Evolutionary conservation across 371 early-diverging fungal genomes (phyloP).

Genomic region (Basidiobolus meristosporus): DNA sequence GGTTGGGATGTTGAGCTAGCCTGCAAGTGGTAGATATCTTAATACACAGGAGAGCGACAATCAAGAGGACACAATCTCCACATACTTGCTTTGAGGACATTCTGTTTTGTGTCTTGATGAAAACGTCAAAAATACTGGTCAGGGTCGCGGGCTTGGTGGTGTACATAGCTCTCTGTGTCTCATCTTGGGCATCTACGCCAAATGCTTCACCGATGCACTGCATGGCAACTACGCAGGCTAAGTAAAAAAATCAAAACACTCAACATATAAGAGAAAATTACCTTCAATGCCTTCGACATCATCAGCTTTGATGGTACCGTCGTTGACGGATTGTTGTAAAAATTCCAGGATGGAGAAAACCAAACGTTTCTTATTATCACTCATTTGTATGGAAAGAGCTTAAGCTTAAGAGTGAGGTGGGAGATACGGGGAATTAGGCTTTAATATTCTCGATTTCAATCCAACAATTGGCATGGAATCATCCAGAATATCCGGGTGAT

Average conservation of each 20-base stretch:
- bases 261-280: constrained; percentile 12
- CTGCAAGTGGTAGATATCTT: too few species aligned
- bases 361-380: constrained; percentile 50
- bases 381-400: too few species aligned
- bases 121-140: constrained; percentile 75
- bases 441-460: too few species aligned
- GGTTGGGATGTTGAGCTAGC: too few species aligned
- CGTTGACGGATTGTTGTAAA: constrained; percentile 54
- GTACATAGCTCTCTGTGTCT: constrained; percentile 32
- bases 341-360: constrained; percentile 82
- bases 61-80: too few species aligned
- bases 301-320: constrained; percentile 58
- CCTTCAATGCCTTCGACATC: constrained; percentile 83
- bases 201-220: constrained; percentile 91
- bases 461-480: too few species aligned
- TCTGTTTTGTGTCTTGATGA: constrained; percentile 60
- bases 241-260: constrained; percentile 1
- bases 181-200: constrained; percentile 58
- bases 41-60: too few species aligned
- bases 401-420: too few species aligned
- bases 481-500: too few species aligned
- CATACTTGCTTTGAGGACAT: too few species aligned
- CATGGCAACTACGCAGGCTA: constrained; percentile 44
- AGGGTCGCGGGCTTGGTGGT: constrained; percentile 73
- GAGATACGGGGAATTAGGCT: too few species aligned